Base-by-base conservation (phyloP, 192 early-diverging fungal genomes). In the Coemansia guatemalensis region DNA sequence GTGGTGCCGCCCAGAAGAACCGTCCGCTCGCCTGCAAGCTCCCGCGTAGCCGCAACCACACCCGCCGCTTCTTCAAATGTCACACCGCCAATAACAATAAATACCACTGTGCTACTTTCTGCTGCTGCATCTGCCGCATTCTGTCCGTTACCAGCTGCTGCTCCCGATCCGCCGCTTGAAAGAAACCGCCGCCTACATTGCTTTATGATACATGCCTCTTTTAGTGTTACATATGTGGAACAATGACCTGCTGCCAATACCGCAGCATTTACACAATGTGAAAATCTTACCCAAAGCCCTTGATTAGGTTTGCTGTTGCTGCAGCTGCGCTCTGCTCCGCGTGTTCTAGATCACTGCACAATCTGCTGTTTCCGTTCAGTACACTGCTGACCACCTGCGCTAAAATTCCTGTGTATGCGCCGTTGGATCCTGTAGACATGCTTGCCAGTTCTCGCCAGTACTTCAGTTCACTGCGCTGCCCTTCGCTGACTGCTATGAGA, bases 251-350 rank as follows among this genome's bases (percentile, higher is more conserved):
- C 14, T 17, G 12, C 14, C 39, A 44, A 44, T 44, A 44, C 12
- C 39, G 6, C 29, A 30, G 6, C 29, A 44, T 44, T 44, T 44
- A 17, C 39, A 44, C 1, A 30, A 44, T 17, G 39, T 44, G 17
- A 39, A 11, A 14, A 30, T n/a, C 70, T 73, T 73, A 78, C 71
- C 76, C 78, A 22, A 81, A 53, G 33, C 78, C 78, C 73, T 74
- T 74, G 56, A 81, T 68, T 56, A 81, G 47, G 14, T 67, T 74
- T 8, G 67, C 69, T 20, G 77, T 69, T 5, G 78, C 69, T 18
- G 53, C 25, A 2, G 57, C 72, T 1, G 56, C 54, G 6, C 68
- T 56, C 21, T 68, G 73, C 62, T 81, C 78, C 3, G 78, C 78
- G 12, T 68, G 66, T 56, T 71, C 72, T 50, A 81, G 48, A 23